phyloP scores from a whole-genome alignment of 371 early-diverging fungal genomes.

The Syncephalastrum monosporum region DNA sequence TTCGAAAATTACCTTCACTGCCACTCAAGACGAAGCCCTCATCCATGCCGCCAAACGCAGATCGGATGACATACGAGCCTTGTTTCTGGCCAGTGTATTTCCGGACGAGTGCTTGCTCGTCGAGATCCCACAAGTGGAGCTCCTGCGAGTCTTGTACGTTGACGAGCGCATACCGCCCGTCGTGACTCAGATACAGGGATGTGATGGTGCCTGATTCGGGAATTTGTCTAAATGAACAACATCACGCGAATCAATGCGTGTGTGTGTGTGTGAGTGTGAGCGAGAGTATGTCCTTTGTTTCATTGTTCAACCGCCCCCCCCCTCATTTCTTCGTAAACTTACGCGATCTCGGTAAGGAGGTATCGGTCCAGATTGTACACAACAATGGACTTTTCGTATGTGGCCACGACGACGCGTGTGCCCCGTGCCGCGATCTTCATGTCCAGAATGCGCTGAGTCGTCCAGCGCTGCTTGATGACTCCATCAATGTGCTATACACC shows the following conservation, averaged over 20 bases:
- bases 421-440: slow-evolving; percentile 78
- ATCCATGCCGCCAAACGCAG: slow-evolving; percentile 87
- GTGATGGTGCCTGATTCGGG: slow-evolving; percentile 75
- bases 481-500: slow-evolving; percentile 55
- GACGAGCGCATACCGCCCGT: slow-evolving; percentile 73
- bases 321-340: slow-evolving; percentile 1
- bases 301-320: too few species aligned
- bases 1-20: slow-evolving; percentile 69
- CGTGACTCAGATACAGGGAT: slow-evolving; percentile 70
- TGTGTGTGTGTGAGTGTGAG: too few species aligned
- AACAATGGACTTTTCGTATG: slow-evolving; percentile 68
- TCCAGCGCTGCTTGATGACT: slow-evolving; percentile 65
- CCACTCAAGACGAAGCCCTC: slow-evolving; percentile 86
- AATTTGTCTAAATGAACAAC: slow-evolving; percentile 41
- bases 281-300: too few species aligned
- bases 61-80: slow-evolving; percentile 85
- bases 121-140: slow-evolving; percentile 90
- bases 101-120: slow-evolving; percentile 60
- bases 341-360: slow-evolving; percentile 46
- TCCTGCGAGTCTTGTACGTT: slow-evolving; percentile 62
- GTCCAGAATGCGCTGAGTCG: slow-evolving; percentile 76
- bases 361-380: slow-evolving; percentile 59
- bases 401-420: slow-evolving; percentile 68
- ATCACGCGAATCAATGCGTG: too few species aligned
- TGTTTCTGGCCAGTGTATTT: slow-evolving; percentile 87